phyloP scores from a whole-genome alignment of 352 stramenopile genomes.

The Globisporangium cystogenes region DNA sequence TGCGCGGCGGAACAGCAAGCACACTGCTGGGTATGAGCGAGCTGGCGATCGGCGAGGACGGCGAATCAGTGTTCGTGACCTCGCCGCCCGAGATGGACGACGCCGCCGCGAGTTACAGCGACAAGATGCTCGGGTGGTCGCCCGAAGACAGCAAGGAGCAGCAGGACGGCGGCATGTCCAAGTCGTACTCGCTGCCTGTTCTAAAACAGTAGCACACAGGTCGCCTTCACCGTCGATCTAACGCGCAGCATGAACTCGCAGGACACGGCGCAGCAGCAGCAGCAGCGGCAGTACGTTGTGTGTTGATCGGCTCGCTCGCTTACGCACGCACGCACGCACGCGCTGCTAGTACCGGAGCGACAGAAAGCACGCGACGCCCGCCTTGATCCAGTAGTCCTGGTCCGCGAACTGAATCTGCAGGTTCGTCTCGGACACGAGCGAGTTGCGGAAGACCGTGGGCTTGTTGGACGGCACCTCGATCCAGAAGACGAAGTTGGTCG shows the following conservation, averaged over 20 bases:
- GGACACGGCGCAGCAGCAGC: neutral
- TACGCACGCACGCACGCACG: neutral
- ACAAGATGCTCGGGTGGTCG: conserved; percentile 35
- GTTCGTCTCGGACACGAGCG: conserved; percentile 93
- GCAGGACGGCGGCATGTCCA: conserved; percentile 25
- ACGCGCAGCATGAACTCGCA: no score
- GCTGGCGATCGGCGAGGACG: conserved; percentile 11
- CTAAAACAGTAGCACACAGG: conserved; percentile 24
- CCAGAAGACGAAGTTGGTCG: conserved; percentile 98
- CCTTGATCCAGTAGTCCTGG: conserved; percentile 95
- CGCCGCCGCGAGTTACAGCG: conserved; percentile 9
- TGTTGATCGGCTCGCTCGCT: no score
- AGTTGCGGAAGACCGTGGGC: conserved; percentile 75
- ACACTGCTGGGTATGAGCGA: conserved; percentile 4
- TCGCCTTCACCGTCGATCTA: no score
- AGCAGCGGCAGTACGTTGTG: neutral
- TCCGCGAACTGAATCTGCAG: conserved; percentile 87
- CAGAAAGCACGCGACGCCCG: conserved; percentile 92
- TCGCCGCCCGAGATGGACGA: conserved; percentile 16
- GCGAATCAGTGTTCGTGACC: conserved; percentile 6
- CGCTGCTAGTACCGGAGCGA: conserved; percentile 74
- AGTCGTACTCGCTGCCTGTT: conserved; percentile 48
- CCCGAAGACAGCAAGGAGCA: conserved; percentile 21
- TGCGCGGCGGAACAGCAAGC: neutral
- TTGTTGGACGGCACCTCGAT: conserved; percentile 91